These are phyloP conservation scores for Tricharina praecox DNA, from an alignment of 495 filamentous ascomycete genomes.

Conservation along the genomic window DNA sequence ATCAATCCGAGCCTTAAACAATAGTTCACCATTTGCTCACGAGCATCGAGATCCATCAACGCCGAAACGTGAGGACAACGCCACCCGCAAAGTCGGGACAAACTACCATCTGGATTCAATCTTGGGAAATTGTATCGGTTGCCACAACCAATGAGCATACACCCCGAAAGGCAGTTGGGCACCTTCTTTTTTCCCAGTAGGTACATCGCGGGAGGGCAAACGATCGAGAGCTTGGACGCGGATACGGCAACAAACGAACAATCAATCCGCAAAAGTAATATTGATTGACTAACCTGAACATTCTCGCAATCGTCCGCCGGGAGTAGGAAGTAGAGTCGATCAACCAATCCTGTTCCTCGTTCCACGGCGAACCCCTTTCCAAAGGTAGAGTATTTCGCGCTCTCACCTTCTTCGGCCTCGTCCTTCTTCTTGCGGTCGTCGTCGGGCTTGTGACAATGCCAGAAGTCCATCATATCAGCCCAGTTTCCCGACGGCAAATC, in stretches of 20 bases:
- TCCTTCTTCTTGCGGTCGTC: slow-evolving; percentile 24
- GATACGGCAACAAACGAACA: neutral
- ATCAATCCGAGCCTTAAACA: slow-evolving; percentile 31
- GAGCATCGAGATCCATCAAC: slow-evolving; percentile 26
- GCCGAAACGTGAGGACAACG: slow-evolving; percentile 23
- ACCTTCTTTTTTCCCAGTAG: slow-evolving; percentile 73
- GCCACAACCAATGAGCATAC: slow-evolving; percentile 44
- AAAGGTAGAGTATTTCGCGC: slow-evolving; percentile 14
- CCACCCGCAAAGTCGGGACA: slow-evolving; percentile 25
- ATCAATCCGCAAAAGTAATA: neutral
- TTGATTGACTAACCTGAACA: slow-evolving; percentile 41
- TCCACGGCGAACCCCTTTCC: slow-evolving; percentile 34
- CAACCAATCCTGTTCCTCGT: slow-evolving; percentile 54
- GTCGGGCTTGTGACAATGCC: slow-evolving; percentile 91
- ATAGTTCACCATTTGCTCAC: slow-evolving; percentile 25
- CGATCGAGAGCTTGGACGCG: neutral
- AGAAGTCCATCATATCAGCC: slow-evolving; percentile 99
- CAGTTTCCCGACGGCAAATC: slow-evolving; percentile 91
- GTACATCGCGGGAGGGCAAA: neutral
- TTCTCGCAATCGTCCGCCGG: slow-evolving; percentile 42
- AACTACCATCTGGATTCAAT: slow-evolving; percentile 32
- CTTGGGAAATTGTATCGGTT: slow-evolving; percentile 91
- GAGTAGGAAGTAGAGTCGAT: slow-evolving; percentile 59
- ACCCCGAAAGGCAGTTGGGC: slow-evolving; percentile 28
- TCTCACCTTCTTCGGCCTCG: too few relatives aligned